A percentile compares a stretch with the other conserved stretches of the same genome.
Evolutionary conservation across 139 green algal species (phyloP).

Genomic region (Spirogloea muscicola): DNA sequence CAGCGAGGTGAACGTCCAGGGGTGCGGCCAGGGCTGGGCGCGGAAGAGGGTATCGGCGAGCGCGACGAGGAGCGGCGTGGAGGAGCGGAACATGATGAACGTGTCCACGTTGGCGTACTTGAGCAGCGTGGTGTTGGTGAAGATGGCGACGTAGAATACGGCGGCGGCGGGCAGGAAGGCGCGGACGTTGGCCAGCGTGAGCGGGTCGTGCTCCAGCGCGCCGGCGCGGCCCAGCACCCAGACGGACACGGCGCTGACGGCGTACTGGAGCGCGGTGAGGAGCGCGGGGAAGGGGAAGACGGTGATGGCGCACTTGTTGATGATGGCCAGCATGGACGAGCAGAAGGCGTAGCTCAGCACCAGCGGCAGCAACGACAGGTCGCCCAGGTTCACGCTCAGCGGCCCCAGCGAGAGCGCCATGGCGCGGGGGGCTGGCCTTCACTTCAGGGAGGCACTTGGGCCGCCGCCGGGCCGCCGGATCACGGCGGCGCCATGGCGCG

Average conservation of each 20-base stretch:
- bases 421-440: too few species aligned
- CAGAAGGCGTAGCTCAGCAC: constrained; percentile 37
- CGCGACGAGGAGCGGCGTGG: constrained; percentile 41
- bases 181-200: constrained; percentile 15
- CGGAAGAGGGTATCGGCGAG: constrained; percentile 40
- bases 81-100: constrained; percentile 48
- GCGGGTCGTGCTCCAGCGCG: constrained; percentile 28
- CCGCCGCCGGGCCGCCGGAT: too few species aligned
- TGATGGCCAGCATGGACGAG: constrained; percentile 39
- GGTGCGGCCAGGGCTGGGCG: constrained; percentile 27
- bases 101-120: constrained; percentile 49
- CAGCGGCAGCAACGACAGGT: constrained; percentile 20
- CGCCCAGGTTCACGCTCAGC: not conserved
- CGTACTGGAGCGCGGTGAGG: constrained; percentile 39
- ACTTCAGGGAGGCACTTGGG: too few species aligned
- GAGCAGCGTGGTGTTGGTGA: constrained; percentile 48
- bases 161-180: constrained; percentile 35
- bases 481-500: too few species aligned
- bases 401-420: too few species aligned
- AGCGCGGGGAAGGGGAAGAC: constrained; percentile 36
- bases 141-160: constrained; percentile 51
- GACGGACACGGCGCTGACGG: constrained; percentile 23
- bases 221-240: constrained; percentile 16
- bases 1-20: constrained; percentile 25
- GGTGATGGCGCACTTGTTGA: constrained; percentile 44